Evolutionary conservation across 2,329 filamentous ascomycete genomes (phyloP), one percentile per base, ranked within the genome.

Genomic region (Plenodomus tracheiphilus): DNA sequence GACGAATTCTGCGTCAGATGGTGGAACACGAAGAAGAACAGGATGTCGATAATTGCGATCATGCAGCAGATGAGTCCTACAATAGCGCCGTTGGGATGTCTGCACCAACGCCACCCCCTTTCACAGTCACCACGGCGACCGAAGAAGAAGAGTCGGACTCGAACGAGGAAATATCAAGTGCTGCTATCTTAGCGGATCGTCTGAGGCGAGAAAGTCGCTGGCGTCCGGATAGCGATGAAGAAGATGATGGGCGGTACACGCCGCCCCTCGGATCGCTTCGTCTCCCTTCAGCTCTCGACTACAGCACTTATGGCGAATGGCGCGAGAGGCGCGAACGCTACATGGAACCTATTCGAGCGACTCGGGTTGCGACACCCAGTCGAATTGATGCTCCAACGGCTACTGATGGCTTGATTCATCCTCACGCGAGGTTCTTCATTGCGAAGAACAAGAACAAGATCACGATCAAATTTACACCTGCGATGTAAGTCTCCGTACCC

Each of bases 351-450:
- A 61, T 70, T 11, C 58, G 68, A n/a, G 66, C 70, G 20, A 49
- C 61, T 15, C 60, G 63, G 17, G 57, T 70, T 9, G 61, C 50
- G 15, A 56, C 59, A 8, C 71, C 71, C 2, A 73, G 72, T 46
- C 65, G 65, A 1, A 71, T 74, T 21, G 64, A 53, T n/a, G 20
- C 17, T 11, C 49, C 54, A 6, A 15, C 28, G 7, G 61, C 63
- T 19, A 45, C 47, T 15, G 58, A 60, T 9, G 48, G 46, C 36
- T 74, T 89, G 4, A 80, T 92, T 72, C 79, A 79, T 28, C 90
- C 90, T 0, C 85, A 91, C 70, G 90, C 91, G 2, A 83, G 84
- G 21, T 97, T 97, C 74, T 88, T 86, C 65, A 95, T 97, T 46
- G 86, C 88, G 64, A 84, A 85, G 69, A 83, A 87, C 61, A 92